Percentiles rank a stretch among this genome's conserved stretches.
These are phyloP conservation scores for Penicillium mononematosum DNA, from an alignment of 495 filamentous ascomycete species.

Conservation along the genomic window DNA sequence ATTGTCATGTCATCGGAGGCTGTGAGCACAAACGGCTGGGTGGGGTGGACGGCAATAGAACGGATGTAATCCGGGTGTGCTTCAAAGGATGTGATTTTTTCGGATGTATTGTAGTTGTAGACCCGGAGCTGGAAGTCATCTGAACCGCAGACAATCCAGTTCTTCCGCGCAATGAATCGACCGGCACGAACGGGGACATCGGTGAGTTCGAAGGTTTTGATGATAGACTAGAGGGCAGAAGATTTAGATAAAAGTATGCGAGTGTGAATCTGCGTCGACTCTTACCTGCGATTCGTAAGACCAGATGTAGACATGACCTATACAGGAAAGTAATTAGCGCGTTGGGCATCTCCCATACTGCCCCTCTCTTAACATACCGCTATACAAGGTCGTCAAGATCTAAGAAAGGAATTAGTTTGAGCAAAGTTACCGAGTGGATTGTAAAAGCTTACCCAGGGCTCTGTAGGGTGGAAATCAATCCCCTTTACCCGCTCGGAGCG, in stretches of 20 bases:
- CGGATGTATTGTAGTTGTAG: constrained; percentile 99
- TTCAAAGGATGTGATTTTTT: constrained; percentile 98
- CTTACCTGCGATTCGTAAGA: constrained; percentile 90
- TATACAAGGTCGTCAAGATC: constrained; percentile 95
- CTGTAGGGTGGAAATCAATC: constrained; percentile 94
- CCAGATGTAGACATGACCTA: constrained; percentile 98
- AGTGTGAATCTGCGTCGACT: background rate
- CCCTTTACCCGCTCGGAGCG: constrained; percentile 92
- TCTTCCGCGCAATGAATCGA: constrained; percentile 95
- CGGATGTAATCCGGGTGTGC: constrained; percentile 99
- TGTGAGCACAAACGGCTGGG: constrained; percentile 92
- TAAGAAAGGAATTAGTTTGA: constrained; percentile 35
- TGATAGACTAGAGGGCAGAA: constrained; percentile 60
- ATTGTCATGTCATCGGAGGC: constrained; percentile 99
- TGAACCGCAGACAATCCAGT: constrained; percentile 98
- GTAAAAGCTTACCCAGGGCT: constrained; percentile 71
- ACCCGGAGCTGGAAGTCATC: constrained; percentile 97
- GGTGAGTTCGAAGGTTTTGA: constrained; percentile 99
- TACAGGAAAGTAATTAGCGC: constrained; percentile 26
- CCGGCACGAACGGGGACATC: constrained; percentile 98
- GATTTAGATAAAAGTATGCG: constrained; percentile 14
- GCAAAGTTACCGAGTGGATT: background rate
- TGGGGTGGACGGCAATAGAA: constrained; percentile 94
- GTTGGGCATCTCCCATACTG: constrained; percentile 9
- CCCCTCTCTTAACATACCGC: constrained; percentile 57